These are phyloP conservation scores for Pachyrhizus erosus DNA, from an alignment of 306 rosid genomes.

Conservation along the genomic window DNA sequence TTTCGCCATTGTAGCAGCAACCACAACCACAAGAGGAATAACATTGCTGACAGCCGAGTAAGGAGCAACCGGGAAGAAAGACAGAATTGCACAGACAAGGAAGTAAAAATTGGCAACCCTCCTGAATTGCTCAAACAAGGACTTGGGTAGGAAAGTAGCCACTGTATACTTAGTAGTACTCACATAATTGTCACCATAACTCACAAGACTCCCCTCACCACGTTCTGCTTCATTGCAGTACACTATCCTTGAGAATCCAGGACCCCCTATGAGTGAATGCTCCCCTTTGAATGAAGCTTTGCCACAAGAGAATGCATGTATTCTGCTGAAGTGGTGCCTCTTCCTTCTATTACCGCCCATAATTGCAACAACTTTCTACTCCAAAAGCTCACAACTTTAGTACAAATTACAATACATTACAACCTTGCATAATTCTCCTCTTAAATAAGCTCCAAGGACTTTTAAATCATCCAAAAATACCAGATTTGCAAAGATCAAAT, in stretches of 20 bases:
- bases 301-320: slow-evolving; percentile 79
- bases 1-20: slow-evolving; percentile 82
- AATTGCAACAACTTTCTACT: background rate
- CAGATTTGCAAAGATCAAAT: slow-evolving; percentile 27
- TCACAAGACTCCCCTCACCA: slow-evolving; percentile 46
- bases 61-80: slow-evolving; percentile 82
- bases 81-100: slow-evolving; percentile 77
- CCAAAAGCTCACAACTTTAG: slow-evolving; percentile 2
- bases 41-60: slow-evolving; percentile 75
- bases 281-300: slow-evolving; percentile 71
- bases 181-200: slow-evolving; percentile 74
- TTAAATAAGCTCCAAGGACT: background rate
- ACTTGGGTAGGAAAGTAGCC: slow-evolving; percentile 77
- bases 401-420: background rate
- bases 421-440: background rate
- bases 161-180: slow-evolving; percentile 79
- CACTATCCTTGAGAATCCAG: slow-evolving; percentile 85
- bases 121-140: slow-evolving; percentile 91
- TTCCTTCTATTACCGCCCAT: slow-evolving; percentile 55
- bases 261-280: slow-evolving; percentile 83
- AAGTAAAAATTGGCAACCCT: slow-evolving; percentile 87
- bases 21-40: slow-evolving; percentile 82
- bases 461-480: background rate
- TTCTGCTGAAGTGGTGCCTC: slow-evolving; percentile 69
- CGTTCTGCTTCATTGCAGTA: slow-evolving; percentile 66